phyloP scores from a whole-genome alignment of 495 filamentous ascomycete species.

The Penicillium fimorum region DNA sequence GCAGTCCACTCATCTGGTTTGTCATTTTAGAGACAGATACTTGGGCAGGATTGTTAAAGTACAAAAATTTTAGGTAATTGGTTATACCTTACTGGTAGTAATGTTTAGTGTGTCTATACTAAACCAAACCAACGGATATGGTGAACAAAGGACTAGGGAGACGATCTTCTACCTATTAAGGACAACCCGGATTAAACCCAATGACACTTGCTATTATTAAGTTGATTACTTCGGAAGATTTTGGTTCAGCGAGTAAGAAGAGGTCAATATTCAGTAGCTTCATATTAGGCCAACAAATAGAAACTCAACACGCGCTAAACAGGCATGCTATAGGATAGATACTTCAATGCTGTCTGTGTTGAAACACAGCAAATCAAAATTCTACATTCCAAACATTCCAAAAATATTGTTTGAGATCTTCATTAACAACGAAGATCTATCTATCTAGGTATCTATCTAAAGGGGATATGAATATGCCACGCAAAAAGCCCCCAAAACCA shows the following conservation, averaged over 20 bases:
- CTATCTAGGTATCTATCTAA: constrained; percentile 28
- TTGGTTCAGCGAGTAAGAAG: too few relatives aligned
- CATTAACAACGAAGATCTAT: constrained; percentile 8
- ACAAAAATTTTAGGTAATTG: neutral
- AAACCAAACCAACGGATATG: neutral
- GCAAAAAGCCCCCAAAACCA: constrained; percentile 8
- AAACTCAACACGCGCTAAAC: too few relatives aligned
- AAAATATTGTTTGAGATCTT: constrained; percentile 1
- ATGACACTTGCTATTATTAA: neutral
- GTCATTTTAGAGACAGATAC: neutral
- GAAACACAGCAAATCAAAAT: neutral
- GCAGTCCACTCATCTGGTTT: too few relatives aligned
- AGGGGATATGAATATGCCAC: constrained; percentile 12
- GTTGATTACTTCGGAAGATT: too few relatives aligned
- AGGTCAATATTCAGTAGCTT: too few relatives aligned
- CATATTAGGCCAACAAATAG: too few relatives aligned
- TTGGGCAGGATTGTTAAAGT: neutral
- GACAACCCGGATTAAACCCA: neutral
- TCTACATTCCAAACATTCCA: neutral
- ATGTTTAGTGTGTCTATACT: neutral
- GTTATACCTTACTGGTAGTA: neutral
- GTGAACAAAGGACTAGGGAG: neutral
- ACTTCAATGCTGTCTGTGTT: neutral
- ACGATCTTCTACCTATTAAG: neutral
- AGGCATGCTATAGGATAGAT: neutral